Evolutionary conservation across 176 grass and related monocot genomes (phyloP).

Genomic region (Aegilops umbellulata): DNA sequence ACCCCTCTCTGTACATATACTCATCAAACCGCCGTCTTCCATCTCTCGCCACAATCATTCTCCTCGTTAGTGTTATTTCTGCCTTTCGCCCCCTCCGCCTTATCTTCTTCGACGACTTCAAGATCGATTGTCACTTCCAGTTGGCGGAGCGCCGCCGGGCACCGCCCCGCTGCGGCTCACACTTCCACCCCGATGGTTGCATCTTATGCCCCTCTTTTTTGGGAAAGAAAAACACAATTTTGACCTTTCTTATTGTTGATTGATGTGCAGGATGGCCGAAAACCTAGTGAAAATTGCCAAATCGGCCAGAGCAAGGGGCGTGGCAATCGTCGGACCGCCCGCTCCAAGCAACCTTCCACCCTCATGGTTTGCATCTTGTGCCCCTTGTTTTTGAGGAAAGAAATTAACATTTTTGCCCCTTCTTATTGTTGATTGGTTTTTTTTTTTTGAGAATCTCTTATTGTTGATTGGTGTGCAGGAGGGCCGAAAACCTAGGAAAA

Average conservation of each 20-base stretch:
- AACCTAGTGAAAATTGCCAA: neutral
- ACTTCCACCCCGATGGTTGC: neutral
- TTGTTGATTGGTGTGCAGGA: too few species aligned
- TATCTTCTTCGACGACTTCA: too few species aligned
- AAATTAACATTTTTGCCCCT: neutral
- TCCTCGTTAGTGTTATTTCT: neutral
- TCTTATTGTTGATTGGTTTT: too few species aligned
- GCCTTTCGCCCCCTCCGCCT: neutral
- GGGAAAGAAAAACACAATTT: neutral
- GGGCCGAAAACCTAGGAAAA: neutral
- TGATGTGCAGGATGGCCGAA: neutral
- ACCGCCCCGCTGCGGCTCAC: accelerated
- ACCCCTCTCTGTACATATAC: neutral
- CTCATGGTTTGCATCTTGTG: neutral
- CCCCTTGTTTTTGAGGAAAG: neutral
- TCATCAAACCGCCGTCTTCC: neutral
- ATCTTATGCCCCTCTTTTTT: too few species aligned
- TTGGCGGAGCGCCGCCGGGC: too few species aligned
- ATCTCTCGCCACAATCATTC: neutral
- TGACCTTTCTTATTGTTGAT: neutral
- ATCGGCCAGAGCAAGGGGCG: neutral
- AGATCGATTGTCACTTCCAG: accelerated
- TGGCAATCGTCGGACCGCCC: neutral
- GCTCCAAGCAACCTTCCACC: neutral
- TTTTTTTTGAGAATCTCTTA: too few species aligned